Percentiles rank a stretch among this genome's conserved stretches.
These are phyloP conservation scores for Fusarium domesticum DNA, from an alignment of 2,329 filamentous ascomycete genomes.

Conservation along the genomic window DNA sequence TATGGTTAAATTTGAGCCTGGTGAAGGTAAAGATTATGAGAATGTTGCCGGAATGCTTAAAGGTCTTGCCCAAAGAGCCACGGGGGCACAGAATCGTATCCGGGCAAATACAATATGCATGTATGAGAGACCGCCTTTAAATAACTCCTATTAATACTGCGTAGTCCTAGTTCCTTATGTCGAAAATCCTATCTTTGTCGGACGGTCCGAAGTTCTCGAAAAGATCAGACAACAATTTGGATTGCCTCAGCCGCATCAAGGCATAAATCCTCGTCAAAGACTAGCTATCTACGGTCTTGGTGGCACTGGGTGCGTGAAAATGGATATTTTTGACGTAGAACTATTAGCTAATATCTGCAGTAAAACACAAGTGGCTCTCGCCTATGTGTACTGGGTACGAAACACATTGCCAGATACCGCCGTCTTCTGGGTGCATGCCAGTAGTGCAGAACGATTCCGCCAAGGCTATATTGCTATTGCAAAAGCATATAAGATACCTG, in stretches of 20 bases:
- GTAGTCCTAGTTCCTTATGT: conserved; percentile 15
- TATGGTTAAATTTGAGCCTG: conserved; percentile 26
- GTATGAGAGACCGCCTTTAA: background rate
- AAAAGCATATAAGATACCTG: conserved; percentile 25
- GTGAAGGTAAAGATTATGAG: conserved; percentile 6
- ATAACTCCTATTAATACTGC: background rate
- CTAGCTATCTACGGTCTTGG: conserved; percentile 15
- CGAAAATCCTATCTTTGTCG: conserved; percentile 13
- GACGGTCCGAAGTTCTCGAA: conserved; percentile 6
- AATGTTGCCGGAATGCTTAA: conserved; percentile 1
- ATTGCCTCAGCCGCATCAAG: fast-evolving
- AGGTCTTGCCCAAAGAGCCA: conserved; percentile 4
- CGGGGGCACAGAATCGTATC: background rate
- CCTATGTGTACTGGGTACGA: conserved; percentile 15
- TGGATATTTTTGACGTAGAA: fast-evolving
- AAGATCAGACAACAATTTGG: conserved; percentile 5
- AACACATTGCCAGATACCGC: conserved; percentile 10
- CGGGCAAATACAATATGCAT: conserved; percentile 4
- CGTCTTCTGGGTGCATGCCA: conserved; percentile 37
- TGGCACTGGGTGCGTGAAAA: conserved; percentile 13
- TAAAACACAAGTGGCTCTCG: conserved; percentile 18
- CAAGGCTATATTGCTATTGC: conserved; percentile 35
- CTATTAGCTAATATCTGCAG: background rate
- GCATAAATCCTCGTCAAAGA: background rate
- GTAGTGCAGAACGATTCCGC: conserved; percentile 30